Conservation (phyloP, 495 filamentous ascomycete genomes). For the Aspergillus coremiiformis region DNA sequence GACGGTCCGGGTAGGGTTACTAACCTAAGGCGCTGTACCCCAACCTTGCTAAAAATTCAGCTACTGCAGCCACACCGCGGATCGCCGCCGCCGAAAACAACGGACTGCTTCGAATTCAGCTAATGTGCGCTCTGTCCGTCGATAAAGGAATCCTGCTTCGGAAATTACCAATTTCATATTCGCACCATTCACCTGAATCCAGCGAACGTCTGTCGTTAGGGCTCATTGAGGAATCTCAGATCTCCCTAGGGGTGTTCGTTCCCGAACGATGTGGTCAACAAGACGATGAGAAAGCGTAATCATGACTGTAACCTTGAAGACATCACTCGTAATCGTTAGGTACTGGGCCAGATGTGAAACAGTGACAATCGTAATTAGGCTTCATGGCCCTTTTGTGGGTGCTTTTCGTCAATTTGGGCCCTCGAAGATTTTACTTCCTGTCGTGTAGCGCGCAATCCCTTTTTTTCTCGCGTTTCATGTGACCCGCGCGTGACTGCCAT, state of each 20-base stretch:
- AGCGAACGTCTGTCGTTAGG: neutral
- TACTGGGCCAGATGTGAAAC: too few relatives aligned
- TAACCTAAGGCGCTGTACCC: neutral
- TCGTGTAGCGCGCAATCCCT: neutral
- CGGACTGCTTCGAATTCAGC: neutral
- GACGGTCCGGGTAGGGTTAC: neutral
- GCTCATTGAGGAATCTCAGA: neutral
- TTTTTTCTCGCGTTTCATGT: neutral
- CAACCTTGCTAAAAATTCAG: neutral
- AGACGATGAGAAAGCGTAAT: neutral
- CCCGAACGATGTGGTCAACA: neutral
- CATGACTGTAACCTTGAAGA: neutral
- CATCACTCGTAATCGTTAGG: neutral
- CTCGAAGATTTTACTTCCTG: neutral
- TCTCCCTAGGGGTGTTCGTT: too few relatives aligned
- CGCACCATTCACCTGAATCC: neutral
- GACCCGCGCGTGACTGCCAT: neutral
- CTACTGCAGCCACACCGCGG: neutral
- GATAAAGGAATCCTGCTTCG: neutral
- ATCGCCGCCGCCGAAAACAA: neutral
- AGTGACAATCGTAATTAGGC: neutral
- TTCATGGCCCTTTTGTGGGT: neutral
- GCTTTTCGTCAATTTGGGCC: neutral
- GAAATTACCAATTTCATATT: neutral
- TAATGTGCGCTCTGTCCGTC: neutral